Evolutionary conservation across 1,284 basidiomycete species (phyloP).

Genomic region (Ceratobasidium papillatum): DNA sequence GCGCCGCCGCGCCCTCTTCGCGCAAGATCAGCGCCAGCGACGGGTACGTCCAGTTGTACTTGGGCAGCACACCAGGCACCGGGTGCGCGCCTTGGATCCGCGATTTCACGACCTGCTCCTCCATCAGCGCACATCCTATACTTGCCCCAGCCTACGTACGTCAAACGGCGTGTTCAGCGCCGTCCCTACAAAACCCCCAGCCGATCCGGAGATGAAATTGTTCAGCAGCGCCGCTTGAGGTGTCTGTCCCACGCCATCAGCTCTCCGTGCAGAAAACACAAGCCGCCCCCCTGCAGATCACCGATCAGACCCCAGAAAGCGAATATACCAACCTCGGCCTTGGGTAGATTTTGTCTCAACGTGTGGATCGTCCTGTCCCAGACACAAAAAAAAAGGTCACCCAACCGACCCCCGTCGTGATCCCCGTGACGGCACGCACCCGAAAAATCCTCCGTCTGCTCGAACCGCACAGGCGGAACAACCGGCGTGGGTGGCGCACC

Average conservation of each 20-base stretch:
- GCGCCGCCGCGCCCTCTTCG: slow-evolving; percentile 87
- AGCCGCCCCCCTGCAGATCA: not conserved
- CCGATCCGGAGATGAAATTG: slow-evolving; percentile 89
- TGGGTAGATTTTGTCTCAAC: slow-evolving; percentile 78
- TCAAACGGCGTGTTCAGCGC: slow-evolving; percentile 82
- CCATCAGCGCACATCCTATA: slow-evolving; percentile 1
- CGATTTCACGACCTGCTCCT: slow-evolving; percentile 87
- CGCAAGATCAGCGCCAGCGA: slow-evolving; percentile 77
- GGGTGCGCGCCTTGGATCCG: slow-evolving; percentile 84
- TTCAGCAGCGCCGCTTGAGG: slow-evolving; percentile 80
- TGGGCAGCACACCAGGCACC: slow-evolving; percentile 72
- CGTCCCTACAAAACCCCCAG: slow-evolving; percentile 88
- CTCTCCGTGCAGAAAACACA: not conserved
- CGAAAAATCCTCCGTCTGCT: slow-evolving; percentile 88
- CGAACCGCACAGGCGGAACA: not conserved
- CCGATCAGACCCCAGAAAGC: slow-evolving; percentile 12
- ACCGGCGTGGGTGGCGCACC: not conserved
- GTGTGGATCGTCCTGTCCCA: slow-evolving; percentile 37
- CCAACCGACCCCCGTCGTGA: not conserved
- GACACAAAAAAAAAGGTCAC: not conserved
- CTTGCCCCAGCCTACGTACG: slow-evolving; percentile 51
- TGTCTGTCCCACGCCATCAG: slow-evolving; percentile 56
- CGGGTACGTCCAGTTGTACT: slow-evolving; percentile 96
- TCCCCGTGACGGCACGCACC: slow-evolving; percentile 49
- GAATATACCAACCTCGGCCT: slow-evolving; percentile 70